phyloP scores from a whole-genome alignment of 768 basidiomycete species.

The Suillus weaverae region DNA sequence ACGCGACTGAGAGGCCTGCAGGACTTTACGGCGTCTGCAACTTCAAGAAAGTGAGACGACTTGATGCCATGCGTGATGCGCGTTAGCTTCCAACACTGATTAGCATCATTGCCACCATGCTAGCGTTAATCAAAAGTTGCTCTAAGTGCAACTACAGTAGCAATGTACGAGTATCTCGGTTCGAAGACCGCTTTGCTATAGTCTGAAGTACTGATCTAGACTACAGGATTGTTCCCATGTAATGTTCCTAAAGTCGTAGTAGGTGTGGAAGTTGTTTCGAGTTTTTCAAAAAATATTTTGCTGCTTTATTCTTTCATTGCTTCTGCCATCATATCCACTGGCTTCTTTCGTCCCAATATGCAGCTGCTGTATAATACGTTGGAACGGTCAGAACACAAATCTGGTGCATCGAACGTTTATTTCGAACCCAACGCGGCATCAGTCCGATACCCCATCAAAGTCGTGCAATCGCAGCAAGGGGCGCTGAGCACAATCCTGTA shows the following conservation, averaged over 20 bases:
- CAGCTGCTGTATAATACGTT: conserved; percentile 2
- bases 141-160: neutral
- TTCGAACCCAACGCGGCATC: neutral
- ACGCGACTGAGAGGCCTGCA: neutral
- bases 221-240: conserved; percentile 1
- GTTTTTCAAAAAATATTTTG: conserved; percentile 1
- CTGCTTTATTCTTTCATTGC: neutral
- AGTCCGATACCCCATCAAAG: neutral
- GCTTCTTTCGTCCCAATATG: conserved; percentile 1
- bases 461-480: neutral
- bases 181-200: neutral
- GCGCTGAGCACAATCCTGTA: neutral
- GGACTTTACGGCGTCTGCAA: neutral
- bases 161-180: neutral
- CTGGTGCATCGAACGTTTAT: neutral
- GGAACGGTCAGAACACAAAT: neutral
- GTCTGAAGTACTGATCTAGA: neutral
- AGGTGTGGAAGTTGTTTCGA: neutral
- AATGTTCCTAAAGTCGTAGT: neutral
- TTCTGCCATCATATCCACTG: conserved; percentile 4
- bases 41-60: neutral
- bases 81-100: neutral
- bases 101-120: neutral
- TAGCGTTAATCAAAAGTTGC: neutral
- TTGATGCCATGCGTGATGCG: neutral